Evolutionary conservation across 768 basidiomycete genomes (phyloP).

Genomic region (Tylopilus sp.): DNA sequence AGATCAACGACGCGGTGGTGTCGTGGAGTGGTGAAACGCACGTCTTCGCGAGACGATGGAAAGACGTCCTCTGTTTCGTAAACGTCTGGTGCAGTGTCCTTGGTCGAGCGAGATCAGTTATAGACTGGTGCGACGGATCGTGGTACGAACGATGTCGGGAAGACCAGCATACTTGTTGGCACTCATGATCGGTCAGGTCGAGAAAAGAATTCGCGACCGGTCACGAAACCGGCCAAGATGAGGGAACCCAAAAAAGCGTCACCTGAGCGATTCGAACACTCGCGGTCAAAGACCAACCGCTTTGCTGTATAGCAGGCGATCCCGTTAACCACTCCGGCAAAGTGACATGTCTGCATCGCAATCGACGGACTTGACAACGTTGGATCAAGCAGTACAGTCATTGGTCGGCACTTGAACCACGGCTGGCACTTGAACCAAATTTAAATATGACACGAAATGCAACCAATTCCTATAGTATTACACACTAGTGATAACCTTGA

Average conservation of each 20-base stretch:
- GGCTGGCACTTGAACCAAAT: too few species aligned
- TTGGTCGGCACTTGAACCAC: too few species aligned
- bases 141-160: conserved; percentile 79
- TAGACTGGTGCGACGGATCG: too few species aligned
- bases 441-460: too few species aligned
- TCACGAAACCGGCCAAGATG: not conserved
- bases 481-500: too few species aligned
- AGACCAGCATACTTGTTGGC: conserved; percentile 80
- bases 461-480: too few species aligned
- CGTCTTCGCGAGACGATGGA: conserved; percentile 49
- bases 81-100: conserved; percentile 91
- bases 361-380: not conserved
- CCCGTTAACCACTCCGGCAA: conserved; percentile 95
- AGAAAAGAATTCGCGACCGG: not conserved
- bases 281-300: conserved; percentile 62
- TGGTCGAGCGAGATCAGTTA: conserved; percentile 7
- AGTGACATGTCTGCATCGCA: conserved; percentile 50
- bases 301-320: conserved; percentile 62
- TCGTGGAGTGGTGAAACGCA: conserved; percentile 30
- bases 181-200: conserved; percentile 49
- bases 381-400: too few species aligned
- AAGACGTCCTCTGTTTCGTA: conserved; percentile 88
- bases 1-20: conserved; percentile 1
- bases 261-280: conserved; percentile 63
- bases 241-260: conserved; percentile 36